phyloP scores from a whole-genome alignment of 129 eudicot genomes.

The Flaveria bidentis region DNA sequence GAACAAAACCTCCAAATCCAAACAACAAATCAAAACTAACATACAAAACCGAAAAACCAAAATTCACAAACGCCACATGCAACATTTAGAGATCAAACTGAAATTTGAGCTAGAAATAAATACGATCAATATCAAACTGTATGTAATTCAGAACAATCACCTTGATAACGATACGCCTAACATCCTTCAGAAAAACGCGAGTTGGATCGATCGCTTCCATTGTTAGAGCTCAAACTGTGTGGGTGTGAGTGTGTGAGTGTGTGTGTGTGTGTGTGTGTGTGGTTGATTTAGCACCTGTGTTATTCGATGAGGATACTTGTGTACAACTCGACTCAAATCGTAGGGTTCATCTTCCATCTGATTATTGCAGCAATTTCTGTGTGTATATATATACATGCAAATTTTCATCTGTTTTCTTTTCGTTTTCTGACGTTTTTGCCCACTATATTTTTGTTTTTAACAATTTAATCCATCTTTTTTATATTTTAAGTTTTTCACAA shows the following conservation, averaged over 20 bases:
- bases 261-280: neutral
- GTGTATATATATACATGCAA: conserved; percentile 39
- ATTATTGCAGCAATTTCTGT: conserved; percentile 25
- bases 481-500: neutral
- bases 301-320: conserved; percentile 33
- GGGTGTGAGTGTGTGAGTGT: too few species aligned
- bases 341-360: conserved; percentile 40
- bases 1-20: neutral
- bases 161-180: conserved; percentile 78
- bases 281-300: conserved; percentile 8
- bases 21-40: conserved; percentile 20
- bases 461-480: conserved; percentile 16
- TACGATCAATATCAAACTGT: neutral
- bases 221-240: conserved; percentile 11
- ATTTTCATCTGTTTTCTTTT: conserved; percentile 14
- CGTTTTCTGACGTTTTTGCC: conserved; percentile 15
- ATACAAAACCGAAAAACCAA: conserved; percentile 4
- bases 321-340: conserved; percentile 31
- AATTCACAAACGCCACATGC: neutral
- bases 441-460: conserved; percentile 13
- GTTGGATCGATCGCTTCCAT: conserved; percentile 71
- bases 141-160: conserved; percentile 30
- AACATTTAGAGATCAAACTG: conserved; percentile 18
- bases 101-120: conserved; percentile 6
- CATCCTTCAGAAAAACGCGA: conserved; percentile 71